Base-by-base conservation (phyloP, 768 basidiomycete genomes). In the Mycena galopus region DNA sequence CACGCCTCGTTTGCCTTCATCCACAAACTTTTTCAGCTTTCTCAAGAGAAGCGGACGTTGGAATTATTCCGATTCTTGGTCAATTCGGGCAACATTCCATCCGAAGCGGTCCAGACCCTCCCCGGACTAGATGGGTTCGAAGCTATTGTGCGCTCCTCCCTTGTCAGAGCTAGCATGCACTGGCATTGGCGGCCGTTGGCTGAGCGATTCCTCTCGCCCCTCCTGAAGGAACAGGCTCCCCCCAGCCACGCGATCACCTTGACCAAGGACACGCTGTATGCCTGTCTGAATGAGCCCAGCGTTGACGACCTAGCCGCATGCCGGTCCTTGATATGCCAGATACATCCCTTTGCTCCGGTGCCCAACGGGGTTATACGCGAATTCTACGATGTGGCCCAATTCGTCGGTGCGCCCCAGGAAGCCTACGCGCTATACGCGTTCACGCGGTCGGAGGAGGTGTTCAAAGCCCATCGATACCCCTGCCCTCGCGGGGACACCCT, bases 141-240 rank as follows among this genome's bases (percentile, higher is more conserved):
- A 25, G 79, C 86, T 23, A 87, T 92, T 62, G 80, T 92, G 27
- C 81, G 83, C 27, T 82, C 86, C 29, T 84, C 88, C 16, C 77
- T 92, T 37, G 83, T 88, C 12, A 85, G 86, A 55, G 84, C 91
- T 9, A 87, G 88, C 72, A 75, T 90, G 44, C 82, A 87, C 72
- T 91, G 89, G 88, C 82, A 86, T 50, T 91, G 88, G 89, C 80
- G 82, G 59, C 65, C 76, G 30, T 81, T 85, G 44, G 89, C 88
- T 2, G 77, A 84, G 16, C 75, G 67, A 10, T 79, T 90, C 33
- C 77, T 90, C 53, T 77, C 76, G 16, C 71, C 76, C 30, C 68
- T 82, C 7, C 74, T 86, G n/a, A 44, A 71, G 19, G 62, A 66
- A 7, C 35, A 67, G 1, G 23, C 67, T 35, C 17, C 73, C 35